Percentiles rank a stretch among this genome's conserved stretches.
phyloP scores from a whole-genome alignment of 1,284 basidiomycete genomes.

The Tylopilus orsonianus region DNA sequence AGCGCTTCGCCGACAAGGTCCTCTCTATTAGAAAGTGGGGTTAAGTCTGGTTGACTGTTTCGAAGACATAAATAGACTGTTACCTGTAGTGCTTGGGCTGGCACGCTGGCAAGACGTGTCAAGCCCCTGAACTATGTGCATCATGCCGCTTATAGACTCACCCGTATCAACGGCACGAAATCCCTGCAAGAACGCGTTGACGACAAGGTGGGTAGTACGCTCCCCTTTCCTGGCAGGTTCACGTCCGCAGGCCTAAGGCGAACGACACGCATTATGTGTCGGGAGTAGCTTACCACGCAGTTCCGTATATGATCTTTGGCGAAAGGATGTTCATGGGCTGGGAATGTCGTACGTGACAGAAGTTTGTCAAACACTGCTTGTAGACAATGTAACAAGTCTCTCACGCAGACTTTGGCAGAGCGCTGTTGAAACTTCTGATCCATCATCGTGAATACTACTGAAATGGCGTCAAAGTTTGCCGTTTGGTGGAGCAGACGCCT shows the following conservation, averaged over 20 bases:
- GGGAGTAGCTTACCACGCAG: conserved; percentile 52
- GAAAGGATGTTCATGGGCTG: conserved; percentile 29
- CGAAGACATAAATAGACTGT: conserved; percentile 3
- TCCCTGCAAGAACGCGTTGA: conserved; percentile 69
- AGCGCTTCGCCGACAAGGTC: conserved; percentile 77
- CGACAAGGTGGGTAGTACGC: conserved; percentile 63
- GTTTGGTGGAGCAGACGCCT: no score
- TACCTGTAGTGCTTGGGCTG: conserved; percentile 78
- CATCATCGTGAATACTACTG: no score
- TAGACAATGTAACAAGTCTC: no score
- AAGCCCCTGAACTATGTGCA: conserved; percentile 11
- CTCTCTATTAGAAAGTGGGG: conserved; percentile 47
- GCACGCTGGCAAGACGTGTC: conserved; percentile 51
- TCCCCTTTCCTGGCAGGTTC: conserved; percentile 70
- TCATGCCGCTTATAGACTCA: conserved; percentile 31
- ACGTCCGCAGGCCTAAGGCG: conserved; percentile 2
- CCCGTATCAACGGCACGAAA: conserved; percentile 81
- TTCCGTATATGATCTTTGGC: conserved; percentile 63
- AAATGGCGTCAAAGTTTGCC: no score
- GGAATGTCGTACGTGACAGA: not conserved
- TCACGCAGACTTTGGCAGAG: conserved; percentile 18
- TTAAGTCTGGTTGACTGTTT: not conserved
- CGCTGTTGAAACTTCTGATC: no score
- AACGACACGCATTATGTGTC: not conserved
- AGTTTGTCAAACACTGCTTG: conserved; percentile 8